phyloP scores from a whole-genome alignment of 805 yeast genomes.

The Pichia ethanolica region DNA sequence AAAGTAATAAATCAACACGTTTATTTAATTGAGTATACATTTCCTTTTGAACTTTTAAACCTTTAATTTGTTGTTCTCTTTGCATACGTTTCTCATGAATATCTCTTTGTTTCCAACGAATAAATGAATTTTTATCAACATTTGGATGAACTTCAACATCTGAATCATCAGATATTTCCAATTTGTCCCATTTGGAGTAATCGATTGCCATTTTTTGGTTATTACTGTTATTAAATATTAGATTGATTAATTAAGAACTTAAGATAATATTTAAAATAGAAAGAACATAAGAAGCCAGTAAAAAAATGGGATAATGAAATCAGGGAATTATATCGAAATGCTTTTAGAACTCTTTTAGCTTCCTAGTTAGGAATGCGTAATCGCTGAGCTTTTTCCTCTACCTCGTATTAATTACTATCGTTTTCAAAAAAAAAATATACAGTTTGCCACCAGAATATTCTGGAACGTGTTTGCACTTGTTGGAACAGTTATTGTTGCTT shows the following conservation, averaged over 20 bases:
- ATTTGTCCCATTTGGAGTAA: slow-evolving; percentile 96
- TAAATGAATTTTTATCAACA: slow-evolving; percentile 88
- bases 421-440: too few relatives aligned
- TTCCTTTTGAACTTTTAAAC: slow-evolving; percentile 65
- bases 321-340: too few relatives aligned
- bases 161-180: slow-evolving; percentile 93
- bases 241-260: too few relatives aligned
- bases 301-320: too few relatives aligned
- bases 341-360: too few relatives aligned
- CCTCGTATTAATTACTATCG: too few relatives aligned
- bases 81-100: slow-evolving; percentile 89
- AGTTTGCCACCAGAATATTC: background rate
- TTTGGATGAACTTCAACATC: slow-evolving; percentile 97
- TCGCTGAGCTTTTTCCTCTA: too few relatives aligned
- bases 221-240: too few relatives aligned
- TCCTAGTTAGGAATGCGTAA: too few relatives aligned
- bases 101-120: slow-evolving; percentile 94
- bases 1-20: slow-evolving; percentile 61
- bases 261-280: too few relatives aligned
- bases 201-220: slow-evolving; percentile 44
- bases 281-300: too few relatives aligned
- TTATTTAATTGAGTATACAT: slow-evolving; percentile 72
- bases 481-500: background rate
- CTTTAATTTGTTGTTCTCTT: slow-evolving; percentile 68
- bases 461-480: background rate